Evolutionary conservation across 2,329 filamentous ascomycete species (phyloP), one percentile per base, ranked within the genome.

Genomic region (Colletotrichum liaoningense): DNA sequence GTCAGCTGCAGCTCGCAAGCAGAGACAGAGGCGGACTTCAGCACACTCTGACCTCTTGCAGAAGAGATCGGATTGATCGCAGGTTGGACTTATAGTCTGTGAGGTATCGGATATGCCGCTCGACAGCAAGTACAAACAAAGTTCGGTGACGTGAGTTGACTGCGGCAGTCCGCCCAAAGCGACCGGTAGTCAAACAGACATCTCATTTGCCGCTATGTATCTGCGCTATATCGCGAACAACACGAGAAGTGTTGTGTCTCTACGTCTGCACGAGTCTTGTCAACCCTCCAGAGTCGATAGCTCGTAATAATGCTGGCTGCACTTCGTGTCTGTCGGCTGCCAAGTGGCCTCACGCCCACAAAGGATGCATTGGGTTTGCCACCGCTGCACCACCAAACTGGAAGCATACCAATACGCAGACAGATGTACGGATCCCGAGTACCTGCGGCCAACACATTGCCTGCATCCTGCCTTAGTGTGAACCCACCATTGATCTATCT

Each of bases 1-100:
- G 35, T 57, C 52, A 52, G 52, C 24, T 62, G 55, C 68, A 49
- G 55, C 59, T 55, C 33, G 56, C 63, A 67, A 56, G 14, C 55
- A 66, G 14, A 30, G 22, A 54, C 24, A 59, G 28, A 54, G 12
- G n/a, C 19, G 24, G 24, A n/a, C 16, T 56, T 26, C 63, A 56
- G 56, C 55, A 59, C 38, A 59, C 11, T 24, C 38, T 35, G 16
- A 16, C 26, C 49, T 26, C n/a, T 11, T 24, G 24, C 5, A 12
- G 9, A 14, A 19, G 35, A 70, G 62, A 30, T 46, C 52, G 11
- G 54, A 42, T 30, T 19, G 35, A 65, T 38, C 52, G 42, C 42
- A 49, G 42, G 42, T 49, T 22, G 42, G 42, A 49, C 16, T 49
- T 22, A 46, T 26, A 33, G 19, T n/a, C 24, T 12, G 16, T 30